Conservation (phyloP, 441 rosid species). For the Pelargonium australe region DNA sequence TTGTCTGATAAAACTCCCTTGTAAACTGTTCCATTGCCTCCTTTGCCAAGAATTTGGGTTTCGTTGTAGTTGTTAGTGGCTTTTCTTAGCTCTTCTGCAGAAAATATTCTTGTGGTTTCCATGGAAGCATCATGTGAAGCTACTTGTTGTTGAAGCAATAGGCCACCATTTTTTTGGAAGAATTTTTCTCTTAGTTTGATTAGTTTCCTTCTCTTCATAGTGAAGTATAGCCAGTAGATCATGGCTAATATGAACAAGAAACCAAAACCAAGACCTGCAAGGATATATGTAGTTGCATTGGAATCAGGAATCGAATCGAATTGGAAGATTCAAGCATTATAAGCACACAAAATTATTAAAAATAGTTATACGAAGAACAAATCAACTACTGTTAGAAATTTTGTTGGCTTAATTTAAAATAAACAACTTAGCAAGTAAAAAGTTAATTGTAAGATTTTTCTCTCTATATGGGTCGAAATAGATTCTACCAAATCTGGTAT, state of each 20-base stretch:
- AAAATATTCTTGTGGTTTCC: slow-evolving; percentile 7
- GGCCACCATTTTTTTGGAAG: slow-evolving; percentile 11
- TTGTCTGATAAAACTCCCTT: background rate
- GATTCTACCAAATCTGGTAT: no score
- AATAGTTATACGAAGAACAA: no score
- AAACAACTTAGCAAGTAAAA: no score
- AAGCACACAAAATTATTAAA: no score
- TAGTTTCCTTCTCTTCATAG: background rate
- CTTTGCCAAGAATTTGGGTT: slow-evolving; percentile 8
- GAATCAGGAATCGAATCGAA: no score
- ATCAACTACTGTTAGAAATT: no score
- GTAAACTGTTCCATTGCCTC: slow-evolving; percentile 10
- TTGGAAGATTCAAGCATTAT: no score
- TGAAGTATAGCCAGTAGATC: background rate
- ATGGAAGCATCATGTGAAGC: background rate
- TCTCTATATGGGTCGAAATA: no score
- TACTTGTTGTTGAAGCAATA: slow-evolving; percentile 9
- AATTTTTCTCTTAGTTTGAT: background rate
- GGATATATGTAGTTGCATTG: no score
- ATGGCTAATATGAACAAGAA: background rate
- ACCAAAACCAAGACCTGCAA: background rate
- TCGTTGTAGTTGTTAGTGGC: slow-evolving; percentile 5
- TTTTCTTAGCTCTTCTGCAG: slow-evolving; percentile 2
- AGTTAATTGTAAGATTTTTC: no score
- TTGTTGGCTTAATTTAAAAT: no score